Conservation (phyloP, 805 yeast genomes). For the Dipodascus albidus region DNA sequence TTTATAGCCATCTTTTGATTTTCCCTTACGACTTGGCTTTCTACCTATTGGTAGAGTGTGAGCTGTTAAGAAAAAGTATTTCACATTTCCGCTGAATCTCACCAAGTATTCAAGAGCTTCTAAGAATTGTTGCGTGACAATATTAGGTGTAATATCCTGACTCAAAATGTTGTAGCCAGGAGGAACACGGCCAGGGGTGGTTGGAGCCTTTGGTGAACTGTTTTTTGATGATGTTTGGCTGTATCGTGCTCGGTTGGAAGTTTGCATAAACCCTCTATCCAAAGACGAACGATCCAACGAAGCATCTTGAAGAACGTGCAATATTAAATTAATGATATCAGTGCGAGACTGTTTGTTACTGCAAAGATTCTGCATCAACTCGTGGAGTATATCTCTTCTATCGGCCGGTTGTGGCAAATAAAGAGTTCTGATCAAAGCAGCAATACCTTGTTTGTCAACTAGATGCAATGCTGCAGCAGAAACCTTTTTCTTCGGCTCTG, state of each 20-base stretch:
- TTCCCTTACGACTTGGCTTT: conserved; percentile 24
- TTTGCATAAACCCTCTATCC: conserved; percentile 48
- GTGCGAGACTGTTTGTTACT: conserved; percentile 66
- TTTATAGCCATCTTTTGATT: conserved; percentile 26
- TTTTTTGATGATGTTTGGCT: conserved; percentile 4
- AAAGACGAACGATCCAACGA: conserved; percentile 45
- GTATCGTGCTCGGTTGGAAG: conserved; percentile 37
- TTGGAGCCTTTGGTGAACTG: not conserved
- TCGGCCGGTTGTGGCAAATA: conserved; percentile 59
- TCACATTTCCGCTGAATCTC: conserved; percentile 52
- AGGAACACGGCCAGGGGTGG: not conserved
- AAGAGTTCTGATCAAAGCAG: conserved; percentile 56
- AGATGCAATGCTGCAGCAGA: conserved; percentile 40
- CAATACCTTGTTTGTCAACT: conserved; percentile 64
- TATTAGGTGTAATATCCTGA: conserved; percentile 48
- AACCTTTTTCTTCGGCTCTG: conserved; percentile 7
- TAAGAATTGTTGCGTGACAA: conserved; percentile 65
- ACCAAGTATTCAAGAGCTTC: conserved; percentile 64
- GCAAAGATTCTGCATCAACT: conserved; percentile 55
- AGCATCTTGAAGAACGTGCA: conserved; percentile 72
- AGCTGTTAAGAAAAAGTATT: conserved; percentile 68
- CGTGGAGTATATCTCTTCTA: conserved; percentile 50
- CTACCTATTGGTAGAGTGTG: conserved; percentile 41
- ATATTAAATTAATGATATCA: conserved; percentile 57
- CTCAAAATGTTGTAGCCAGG: conserved; percentile 2